Evolutionary conservation across 2,329 filamentous ascomycete species (phyloP).

Genomic region (Arachnomyces sp.): DNA sequence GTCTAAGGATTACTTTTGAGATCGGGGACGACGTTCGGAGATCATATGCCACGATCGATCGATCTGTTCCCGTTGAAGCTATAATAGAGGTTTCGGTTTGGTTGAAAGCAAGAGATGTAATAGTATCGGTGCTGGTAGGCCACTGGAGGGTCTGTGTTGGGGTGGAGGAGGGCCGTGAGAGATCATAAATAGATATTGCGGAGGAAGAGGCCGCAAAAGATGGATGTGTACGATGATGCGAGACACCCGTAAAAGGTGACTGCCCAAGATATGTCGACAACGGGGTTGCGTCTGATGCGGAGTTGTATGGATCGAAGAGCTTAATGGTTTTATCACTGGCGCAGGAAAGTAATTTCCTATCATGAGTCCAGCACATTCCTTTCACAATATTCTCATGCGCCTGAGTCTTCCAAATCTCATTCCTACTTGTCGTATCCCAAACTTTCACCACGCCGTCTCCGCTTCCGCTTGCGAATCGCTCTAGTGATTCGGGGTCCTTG

Average conservation of each 20-base stretch:
- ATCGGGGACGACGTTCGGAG: conserved; percentile 78
- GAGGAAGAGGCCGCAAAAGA: conserved; percentile 71
- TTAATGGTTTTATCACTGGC: conserved; percentile 82
- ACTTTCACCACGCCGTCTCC: conserved; percentile 93
- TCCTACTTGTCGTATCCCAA: conserved; percentile 69
- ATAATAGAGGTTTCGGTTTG: conserved; percentile 88
- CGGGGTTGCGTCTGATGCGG: conserved; percentile 59
- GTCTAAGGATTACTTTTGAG: conserved; percentile 69
- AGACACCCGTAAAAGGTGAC: conserved; percentile 73
- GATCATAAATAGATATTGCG: conserved; percentile 80
- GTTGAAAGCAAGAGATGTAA: conserved; percentile 83
- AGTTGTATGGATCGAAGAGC: conserved; percentile 82
- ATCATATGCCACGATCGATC: conserved; percentile 85
- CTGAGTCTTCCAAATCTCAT: conserved; percentile 68
- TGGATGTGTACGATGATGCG: conserved; percentile 71
- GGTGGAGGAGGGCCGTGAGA: conserved; percentile 66
- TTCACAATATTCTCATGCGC: conserved; percentile 94
- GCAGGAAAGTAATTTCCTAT: conserved; percentile 78
- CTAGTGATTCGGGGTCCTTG: conserved; percentile 67
- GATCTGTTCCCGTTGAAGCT: conserved; percentile 75
- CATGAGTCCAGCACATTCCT: conserved; percentile 79
- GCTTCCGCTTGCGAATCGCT: conserved; percentile 72
- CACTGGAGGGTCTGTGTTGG: conserved; percentile 77
- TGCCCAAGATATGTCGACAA: conserved; percentile 77
- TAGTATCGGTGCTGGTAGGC: conserved; percentile 85